Conservation (phyloP, 192 early-diverging fungal genomes). For the Linnemannia elongata region DNA sequence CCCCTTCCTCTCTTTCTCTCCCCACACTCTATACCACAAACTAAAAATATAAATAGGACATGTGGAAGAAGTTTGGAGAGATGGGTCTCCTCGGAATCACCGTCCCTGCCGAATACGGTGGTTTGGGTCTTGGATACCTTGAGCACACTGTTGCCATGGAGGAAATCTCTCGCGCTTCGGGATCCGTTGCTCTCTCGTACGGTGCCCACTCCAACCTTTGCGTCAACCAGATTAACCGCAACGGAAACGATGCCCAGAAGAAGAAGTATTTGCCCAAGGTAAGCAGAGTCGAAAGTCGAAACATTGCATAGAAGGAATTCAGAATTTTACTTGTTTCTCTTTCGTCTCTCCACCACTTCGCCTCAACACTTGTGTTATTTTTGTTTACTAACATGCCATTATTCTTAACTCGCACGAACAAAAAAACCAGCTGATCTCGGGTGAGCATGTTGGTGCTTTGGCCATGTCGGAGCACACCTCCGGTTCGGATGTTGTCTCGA, state of each 20-base stretch:
- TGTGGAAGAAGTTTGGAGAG: constrained; percentile 97
- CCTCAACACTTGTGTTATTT: background rate
- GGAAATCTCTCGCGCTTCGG: constrained; percentile 90
- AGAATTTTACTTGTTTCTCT: background rate
- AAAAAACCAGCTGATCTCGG: constrained; percentile 76
- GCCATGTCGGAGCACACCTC: constrained; percentile 95
- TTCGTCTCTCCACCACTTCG: background rate
- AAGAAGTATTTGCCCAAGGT: constrained; percentile 90
- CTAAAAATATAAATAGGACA: constrained; percentile 67
- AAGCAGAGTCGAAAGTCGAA: background rate
- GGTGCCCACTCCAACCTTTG: constrained; percentile 98
- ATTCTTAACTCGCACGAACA: background rate
- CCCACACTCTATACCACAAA: background rate
- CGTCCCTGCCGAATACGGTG: constrained; percentile 89
- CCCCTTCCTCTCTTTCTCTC: background rate
- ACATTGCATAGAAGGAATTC: constrained; percentile 7
- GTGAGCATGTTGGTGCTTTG: constrained; percentile 90
- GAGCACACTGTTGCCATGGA: constrained; percentile 95
- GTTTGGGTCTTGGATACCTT: constrained; percentile 90
- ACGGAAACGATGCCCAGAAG: constrained; percentile 90
- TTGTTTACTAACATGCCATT: background rate
- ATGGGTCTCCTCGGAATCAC: constrained; percentile 97
- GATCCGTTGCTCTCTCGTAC: constrained; percentile 92
- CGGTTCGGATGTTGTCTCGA: constrained; percentile 94
- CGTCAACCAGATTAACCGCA: constrained; percentile 95